These are phyloP conservation scores for Echites panduratus DNA, from an alignment of 257 asterid genomes.

Conservation along the genomic window DNA sequence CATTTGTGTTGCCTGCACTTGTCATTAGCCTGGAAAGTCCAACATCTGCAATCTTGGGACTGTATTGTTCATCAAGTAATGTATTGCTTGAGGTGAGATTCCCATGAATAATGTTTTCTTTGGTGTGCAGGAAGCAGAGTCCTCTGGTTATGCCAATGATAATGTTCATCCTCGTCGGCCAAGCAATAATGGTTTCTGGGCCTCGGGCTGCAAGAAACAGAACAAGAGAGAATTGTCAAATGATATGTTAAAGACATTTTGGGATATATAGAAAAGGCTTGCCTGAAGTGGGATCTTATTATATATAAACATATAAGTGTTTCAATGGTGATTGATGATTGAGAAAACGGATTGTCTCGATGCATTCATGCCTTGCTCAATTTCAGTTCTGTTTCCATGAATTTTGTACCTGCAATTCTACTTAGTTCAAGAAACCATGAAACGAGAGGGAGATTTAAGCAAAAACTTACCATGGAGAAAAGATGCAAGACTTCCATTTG, in stretches of 20 bases:
- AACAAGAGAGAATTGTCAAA: neutral
- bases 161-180: slow-evolving; percentile 73
- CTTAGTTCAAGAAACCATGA: neutral
- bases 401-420: neutral
- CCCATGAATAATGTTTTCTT: slow-evolving; percentile 51
- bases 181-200: slow-evolving; percentile 44
- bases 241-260: neutral
- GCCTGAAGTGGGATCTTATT: neutral
- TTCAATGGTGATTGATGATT: too few species aligned
- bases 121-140: slow-evolving; percentile 52
- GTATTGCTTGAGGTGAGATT: slow-evolving; percentile 63
- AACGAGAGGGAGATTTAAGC: neutral
- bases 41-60: slow-evolving; percentile 59
- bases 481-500: slow-evolving; percentile 88
- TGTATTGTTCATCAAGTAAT: slow-evolving; percentile 55
- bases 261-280: neutral
- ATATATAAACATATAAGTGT: neutral
- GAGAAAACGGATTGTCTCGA: too few species aligned
- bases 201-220: slow-evolving; percentile 34
- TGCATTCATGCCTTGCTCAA: neutral
- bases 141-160: slow-evolving; percentile 70
- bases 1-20: slow-evolving; percentile 37
- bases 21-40: slow-evolving; percentile 43
- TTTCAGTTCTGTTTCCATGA: neutral
- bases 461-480: slow-evolving; percentile 70